phyloP scores from a whole-genome alignment of 2,329 filamentous ascomycete species.

The Hypomyces perniciosus region DNA sequence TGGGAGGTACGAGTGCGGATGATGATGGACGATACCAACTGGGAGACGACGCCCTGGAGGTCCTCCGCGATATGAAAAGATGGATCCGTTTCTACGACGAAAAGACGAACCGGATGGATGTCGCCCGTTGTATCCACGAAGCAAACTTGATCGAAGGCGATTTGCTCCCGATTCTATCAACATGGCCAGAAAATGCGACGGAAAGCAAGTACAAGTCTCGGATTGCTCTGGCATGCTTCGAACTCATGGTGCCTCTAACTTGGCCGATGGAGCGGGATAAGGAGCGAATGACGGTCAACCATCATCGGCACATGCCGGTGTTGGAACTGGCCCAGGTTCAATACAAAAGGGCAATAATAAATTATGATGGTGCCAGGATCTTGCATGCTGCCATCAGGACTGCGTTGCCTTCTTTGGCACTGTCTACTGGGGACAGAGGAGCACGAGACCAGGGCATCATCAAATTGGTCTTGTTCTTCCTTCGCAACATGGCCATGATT shows the following conservation, averaged over 20 bases:
- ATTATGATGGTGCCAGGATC: conserved; percentile 70
- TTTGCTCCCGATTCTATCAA: conserved; percentile 78
- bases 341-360: conserved; percentile 86
- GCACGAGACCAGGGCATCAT: conserved; percentile 86
- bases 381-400: conserved; percentile 75
- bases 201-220: conserved; percentile 72
- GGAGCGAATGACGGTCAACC: conserved; percentile 82
- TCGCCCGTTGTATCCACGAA: conserved; percentile 86
- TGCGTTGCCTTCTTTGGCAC: conserved; percentile 79
- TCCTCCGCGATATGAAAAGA: conserved; percentile 86
- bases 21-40: conserved; percentile 80
- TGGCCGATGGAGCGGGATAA: conserved; percentile 83
- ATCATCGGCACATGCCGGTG: conserved; percentile 85
- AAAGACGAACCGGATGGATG: conserved; percentile 88
- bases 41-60: conserved; percentile 87
- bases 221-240: conserved; percentile 77
- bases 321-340: conserved; percentile 79
- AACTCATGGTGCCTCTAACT: conserved; percentile 85
- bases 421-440: conserved; percentile 67
- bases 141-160: conserved; percentile 89
- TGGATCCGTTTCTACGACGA: conserved; percentile 95
- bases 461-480: conserved; percentile 79
- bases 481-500: conserved; percentile 86
- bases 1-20: conserved; percentile 75
- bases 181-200: conserved; percentile 68